phyloP scores from a whole-genome alignment of 495 filamentous ascomycete species.

The Durotheca rogersii region DNA sequence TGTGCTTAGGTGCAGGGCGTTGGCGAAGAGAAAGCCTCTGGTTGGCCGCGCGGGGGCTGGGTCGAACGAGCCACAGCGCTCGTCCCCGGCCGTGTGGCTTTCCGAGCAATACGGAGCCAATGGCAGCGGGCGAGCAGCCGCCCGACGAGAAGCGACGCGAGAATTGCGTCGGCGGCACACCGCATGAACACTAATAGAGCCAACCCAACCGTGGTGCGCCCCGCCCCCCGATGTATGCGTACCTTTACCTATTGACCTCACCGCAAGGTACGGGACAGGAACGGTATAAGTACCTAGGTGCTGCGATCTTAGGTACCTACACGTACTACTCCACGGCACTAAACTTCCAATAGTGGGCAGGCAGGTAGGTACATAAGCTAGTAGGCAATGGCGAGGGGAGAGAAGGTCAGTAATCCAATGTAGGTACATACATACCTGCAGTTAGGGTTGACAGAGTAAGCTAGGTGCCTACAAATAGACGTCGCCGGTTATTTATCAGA shows the following conservation, averaged over 20 bases:
- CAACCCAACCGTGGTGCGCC: too few relatives aligned
- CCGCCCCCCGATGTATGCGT: too few relatives aligned
- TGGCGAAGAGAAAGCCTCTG: not conserved
- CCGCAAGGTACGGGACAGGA: too few relatives aligned
- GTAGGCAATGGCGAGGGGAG: too few relatives aligned
- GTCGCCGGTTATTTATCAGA: too few relatives aligned
- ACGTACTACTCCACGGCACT: too few relatives aligned
- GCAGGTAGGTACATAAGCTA: not conserved
- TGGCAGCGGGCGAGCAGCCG: conserved; percentile 29
- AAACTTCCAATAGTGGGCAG: not conserved
- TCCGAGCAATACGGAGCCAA: conserved; percentile 29
- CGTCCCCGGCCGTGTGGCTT: conserved; percentile 26
- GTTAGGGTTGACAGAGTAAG: too few relatives aligned
- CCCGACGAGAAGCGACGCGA: conserved; percentile 21
- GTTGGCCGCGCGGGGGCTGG: conserved; percentile 3
- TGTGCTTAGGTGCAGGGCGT: not conserved
- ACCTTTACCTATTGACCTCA: too few relatives aligned
- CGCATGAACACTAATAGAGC: conserved; percentile 18
- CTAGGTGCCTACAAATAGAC: too few relatives aligned
- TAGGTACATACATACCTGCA: not conserved
- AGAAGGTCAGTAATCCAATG: not conserved
- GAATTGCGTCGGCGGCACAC: conserved; percentile 16
- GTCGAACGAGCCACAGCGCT: conserved; percentile 6
- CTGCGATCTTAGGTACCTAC: too few relatives aligned
- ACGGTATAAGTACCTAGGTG: not conserved